These are phyloP conservation scores for Collybiopsis confluens DNA, from an alignment of 768 basidiomycete species.

Conservation along the genomic window DNA sequence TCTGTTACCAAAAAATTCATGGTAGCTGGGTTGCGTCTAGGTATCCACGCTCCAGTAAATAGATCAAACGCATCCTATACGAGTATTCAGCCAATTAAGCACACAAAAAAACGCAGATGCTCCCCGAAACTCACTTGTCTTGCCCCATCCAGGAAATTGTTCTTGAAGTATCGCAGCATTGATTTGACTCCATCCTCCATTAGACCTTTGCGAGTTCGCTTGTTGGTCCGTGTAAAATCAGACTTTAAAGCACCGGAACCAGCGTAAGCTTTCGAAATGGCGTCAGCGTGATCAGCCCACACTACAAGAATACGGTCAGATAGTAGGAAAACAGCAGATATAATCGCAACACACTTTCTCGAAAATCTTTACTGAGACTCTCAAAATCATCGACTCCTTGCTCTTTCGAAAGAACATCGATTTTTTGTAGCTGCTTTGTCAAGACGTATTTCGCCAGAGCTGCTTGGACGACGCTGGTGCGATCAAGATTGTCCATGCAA, in stretches of 20 bases:
- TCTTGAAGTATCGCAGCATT: conserved; percentile 81
- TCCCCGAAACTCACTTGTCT: conserved; percentile 54
- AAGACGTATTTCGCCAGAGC: conserved; percentile 85
- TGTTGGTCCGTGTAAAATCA: conserved; percentile 93
- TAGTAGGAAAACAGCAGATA: conserved; percentile 6
- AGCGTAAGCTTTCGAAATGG: conserved; percentile 84
- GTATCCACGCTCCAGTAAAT: conserved; percentile 86
- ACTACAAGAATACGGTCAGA: too few relatives aligned
- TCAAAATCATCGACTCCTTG: conserved; percentile 82
- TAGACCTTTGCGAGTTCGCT: conserved; percentile 74
- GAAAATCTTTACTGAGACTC: conserved; percentile 74
- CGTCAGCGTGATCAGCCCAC: conserved; percentile 97
- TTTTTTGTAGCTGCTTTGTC: conserved; percentile 66
- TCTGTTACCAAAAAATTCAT: conserved; percentile 73
- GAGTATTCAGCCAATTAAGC: neutral
- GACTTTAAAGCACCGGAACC: conserved; percentile 96
- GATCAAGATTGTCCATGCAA: conserved; percentile 96
- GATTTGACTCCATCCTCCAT: conserved; percentile 88
- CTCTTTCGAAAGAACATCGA: conserved; percentile 67
- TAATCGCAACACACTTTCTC: conserved; percentile 63
- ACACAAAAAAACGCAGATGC: conserved; percentile 2
- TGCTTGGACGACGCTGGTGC: conserved; percentile 96
- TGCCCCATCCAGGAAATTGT: conserved; percentile 95
- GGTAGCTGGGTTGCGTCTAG: conserved; percentile 69
- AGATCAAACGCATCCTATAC: conserved; percentile 91